A percentile compares a stretch with the other conserved stretches of the same genome.
These are phyloP conservation scores for Claviceps humidiphila DNA, from an alignment of 2,329 filamentous ascomycete genomes.

Conservation along the genomic window DNA sequence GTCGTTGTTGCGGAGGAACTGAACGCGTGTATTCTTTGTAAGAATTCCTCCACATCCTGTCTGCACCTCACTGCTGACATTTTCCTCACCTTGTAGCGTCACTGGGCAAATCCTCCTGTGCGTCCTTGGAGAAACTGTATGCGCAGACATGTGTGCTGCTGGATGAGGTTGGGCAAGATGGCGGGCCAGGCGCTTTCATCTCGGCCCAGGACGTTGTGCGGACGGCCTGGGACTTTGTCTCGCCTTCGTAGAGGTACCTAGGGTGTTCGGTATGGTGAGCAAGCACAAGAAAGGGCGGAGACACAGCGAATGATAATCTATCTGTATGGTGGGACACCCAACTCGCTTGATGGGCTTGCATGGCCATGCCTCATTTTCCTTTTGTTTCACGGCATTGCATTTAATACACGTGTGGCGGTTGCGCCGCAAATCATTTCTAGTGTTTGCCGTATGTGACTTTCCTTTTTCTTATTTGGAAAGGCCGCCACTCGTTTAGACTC, in stretches of 20 bases:
- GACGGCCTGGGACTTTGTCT: conserved; percentile 22
- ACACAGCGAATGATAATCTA: not conserved
- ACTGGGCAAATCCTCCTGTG: conserved; percentile 75
- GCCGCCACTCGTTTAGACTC: too few relatives aligned
- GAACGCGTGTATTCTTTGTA: conserved; percentile 84
- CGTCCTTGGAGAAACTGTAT: conserved; percentile 72
- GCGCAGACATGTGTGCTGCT: conserved; percentile 78
- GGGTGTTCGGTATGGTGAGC: not conserved
- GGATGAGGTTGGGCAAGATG: conserved; percentile 67
- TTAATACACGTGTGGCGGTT: too few relatives aligned
- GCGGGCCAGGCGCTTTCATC: conserved; percentile 71
- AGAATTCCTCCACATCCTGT: conserved; percentile 15
- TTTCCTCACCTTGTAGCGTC: conserved; percentile 46
- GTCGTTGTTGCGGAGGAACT: conserved; percentile 79
- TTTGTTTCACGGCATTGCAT: too few relatives aligned
- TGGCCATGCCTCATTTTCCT: too few relatives aligned
- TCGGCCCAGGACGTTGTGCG: conserved; percentile 41
- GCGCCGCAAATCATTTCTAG: too few relatives aligned
- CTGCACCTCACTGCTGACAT: not conserved
- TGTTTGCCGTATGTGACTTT: too few relatives aligned
- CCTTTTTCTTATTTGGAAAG: too few relatives aligned
- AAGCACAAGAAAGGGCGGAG: not conserved
- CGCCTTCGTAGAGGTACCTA: not conserved
- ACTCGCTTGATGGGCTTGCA: too few relatives aligned
- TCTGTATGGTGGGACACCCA: not conserved